Base-by-base conservation (phyloP, 2,329 filamentous ascomycete genomes). In the Trichoderma brevicompactum region DNA sequence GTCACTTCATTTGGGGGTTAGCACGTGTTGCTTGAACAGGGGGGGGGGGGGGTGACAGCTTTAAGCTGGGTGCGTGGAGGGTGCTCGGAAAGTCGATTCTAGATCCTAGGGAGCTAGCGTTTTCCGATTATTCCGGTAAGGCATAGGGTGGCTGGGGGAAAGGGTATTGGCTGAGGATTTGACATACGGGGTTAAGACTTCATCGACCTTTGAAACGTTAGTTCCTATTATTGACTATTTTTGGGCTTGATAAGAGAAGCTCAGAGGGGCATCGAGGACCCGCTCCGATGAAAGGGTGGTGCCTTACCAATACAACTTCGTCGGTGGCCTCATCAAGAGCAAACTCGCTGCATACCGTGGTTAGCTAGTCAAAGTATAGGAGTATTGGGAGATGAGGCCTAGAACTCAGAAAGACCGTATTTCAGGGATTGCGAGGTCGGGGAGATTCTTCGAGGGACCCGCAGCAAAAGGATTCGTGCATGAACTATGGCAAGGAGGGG, bases 111-210 rank as follows among this genome's bases (percentile, higher is more conserved):
- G 41, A 48, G 12, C n/a, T 23, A 34, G 46, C 13, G 46, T 19
- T 53, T n/a, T 13, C 48, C 12, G 28, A 53, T 52, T 17, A 23
- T 36, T 44, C 23, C 40, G 23, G 38, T 36, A 23, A 7, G 12
- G 38, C 40, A 41, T 50, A 44, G 56, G 19, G 36, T 32, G 28
- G 17, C 34, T 36, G 8, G 50, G 34, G n/a, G 34, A 19, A 19
- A 32, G 32, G 28, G 6, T n/a, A 36, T 44, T 53, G 60, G 28
- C 48, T 8, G 28, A 23, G 56, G 56, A n/a, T n/a, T 13, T 13
- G 40, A 63, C 60, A n/a, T 63, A 63, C 2, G 93, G 93, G 9
- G 92, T 96, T 67, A 96, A 80, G 23, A 96, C 92, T 80, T 96
- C 92, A 74, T 96, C 92, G 5, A 63, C 49, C 60, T 63, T 3